These are phyloP conservation scores for Fraxinus greggii DNA, from an alignment of 305 asterid species.

Conservation along the genomic window DNA sequence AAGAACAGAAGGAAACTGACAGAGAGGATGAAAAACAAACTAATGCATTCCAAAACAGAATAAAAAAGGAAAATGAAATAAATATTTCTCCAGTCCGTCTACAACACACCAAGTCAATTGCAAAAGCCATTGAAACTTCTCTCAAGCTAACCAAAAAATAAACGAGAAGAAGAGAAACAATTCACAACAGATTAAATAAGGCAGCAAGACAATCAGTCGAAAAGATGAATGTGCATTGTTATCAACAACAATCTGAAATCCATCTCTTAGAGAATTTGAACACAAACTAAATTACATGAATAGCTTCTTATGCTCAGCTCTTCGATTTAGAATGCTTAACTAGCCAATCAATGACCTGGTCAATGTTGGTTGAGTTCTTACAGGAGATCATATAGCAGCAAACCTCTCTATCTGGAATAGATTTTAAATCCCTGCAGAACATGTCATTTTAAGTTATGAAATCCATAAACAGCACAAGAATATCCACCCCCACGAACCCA, in stretches of 20 bases:
- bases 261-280: conserved; percentile 19
- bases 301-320: conserved; percentile 47
- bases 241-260: conserved; percentile 32
- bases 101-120: background rate
- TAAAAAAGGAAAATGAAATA: background rate
- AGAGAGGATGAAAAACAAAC: background rate
- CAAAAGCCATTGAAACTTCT: conserved; percentile 19
- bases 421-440: conserved; percentile 70
- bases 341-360: conserved; percentile 95
- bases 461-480: background rate
- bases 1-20: background rate
- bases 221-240: conserved; percentile 34
- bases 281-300: conserved; percentile 31
- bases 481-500: background rate
- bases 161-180: conserved; percentile 20
- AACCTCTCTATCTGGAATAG: conserved; percentile 86
- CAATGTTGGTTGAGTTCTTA: conserved; percentile 93
- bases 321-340: conserved; percentile 93
- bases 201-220: conserved; percentile 30
- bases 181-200: conserved; percentile 21
- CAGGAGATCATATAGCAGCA: conserved; percentile 99
- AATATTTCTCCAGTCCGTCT: background rate
- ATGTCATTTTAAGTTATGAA: background rate
- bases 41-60: background rate
- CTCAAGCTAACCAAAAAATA: background rate